phyloP scores from a whole-genome alignment of 2,329 filamentous ascomycete species.

The Calonectria hawksworthii region DNA sequence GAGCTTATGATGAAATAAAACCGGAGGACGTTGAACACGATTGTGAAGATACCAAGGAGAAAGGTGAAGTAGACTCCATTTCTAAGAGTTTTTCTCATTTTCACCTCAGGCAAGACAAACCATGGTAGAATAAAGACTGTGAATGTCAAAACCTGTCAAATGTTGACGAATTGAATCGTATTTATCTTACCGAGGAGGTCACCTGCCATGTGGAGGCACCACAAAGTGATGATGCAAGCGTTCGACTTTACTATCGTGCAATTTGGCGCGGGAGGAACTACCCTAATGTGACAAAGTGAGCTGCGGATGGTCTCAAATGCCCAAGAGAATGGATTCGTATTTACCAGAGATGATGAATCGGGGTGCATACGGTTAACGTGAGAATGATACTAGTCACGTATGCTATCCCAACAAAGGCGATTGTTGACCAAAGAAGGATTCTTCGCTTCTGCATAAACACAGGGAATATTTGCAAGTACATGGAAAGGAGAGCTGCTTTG shows the following conservation, averaged over 20 bases:
- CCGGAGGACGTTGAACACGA: not conserved
- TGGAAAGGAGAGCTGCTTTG: not conserved
- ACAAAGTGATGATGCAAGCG: not conserved
- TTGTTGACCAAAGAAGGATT: not conserved
- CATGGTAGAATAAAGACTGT: not conserved
- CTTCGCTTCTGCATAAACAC: not conserved
- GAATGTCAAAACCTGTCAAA: not conserved
- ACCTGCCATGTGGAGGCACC: not conserved
- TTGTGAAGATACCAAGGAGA: not conserved
- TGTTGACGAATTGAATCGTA: not conserved
- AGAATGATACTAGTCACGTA: not conserved
- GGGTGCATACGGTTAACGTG: not conserved
- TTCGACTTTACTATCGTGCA: not conserved
- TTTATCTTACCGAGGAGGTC: not conserved
- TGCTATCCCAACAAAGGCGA: not conserved
- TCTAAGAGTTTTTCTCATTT: not conserved
- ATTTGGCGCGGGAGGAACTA: not conserved
- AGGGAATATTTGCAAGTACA: not conserved
- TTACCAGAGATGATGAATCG: not conserved
- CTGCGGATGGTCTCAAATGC: not conserved
- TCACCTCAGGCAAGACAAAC: not conserved
- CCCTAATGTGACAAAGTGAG: not conserved
- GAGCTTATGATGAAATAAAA: not conserved
- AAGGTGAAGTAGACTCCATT: not conserved
- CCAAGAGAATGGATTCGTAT: not conserved